Base-by-base conservation (phyloP, 352 stramenopile genomes). In the Phytophthora lateralis region DNA sequence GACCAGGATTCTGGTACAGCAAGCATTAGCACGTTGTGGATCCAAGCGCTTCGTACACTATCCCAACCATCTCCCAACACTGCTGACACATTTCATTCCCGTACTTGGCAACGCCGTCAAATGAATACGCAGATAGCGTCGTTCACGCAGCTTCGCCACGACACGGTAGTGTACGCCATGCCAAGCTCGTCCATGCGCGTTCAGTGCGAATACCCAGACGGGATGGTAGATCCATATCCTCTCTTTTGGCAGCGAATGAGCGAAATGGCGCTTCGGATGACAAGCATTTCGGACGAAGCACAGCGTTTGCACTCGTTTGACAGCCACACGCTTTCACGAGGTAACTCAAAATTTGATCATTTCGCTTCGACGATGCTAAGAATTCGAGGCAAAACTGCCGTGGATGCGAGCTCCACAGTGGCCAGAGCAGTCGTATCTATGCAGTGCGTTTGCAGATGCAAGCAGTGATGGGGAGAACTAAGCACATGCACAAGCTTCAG, bases 61-160 rank as follows among this genome's bases (percentile, higher is more conserved):
- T 72, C 64, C 4, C 44, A 44, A 38, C 21, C 58, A 44, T 59
- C 60, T 38, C 35, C 60, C 1, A 69, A 69, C 34, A 2, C 20
- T 15, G 42, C 54, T 9, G 18, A 11, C 7, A 51, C 42, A 8
- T 73, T 70, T 37, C 60, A 72, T 42, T 55, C 53, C 10, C 17
- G 24, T 2, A 29, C 37, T 10, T 65, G 64, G 64, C 46, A 64
- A 12, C 37, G 27, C 11, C 52, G 64, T 2, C 43, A 58, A 50
- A 69, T 69, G 63, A 72, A 72, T 37, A 69, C 60, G 18, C 60
- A 69, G 26, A 39, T 73, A 11, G 65, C 48, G 1, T 73, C 65
- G 1, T 73, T 69, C n/a, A 63, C 65, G 1, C 60, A 73, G 38
- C 50, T 73, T 24, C 60, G 60, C 1, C 65, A 73, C 34, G 65